Evolutionary conservation across 306 rosid species (phyloP).

Genomic region (Adenanthera pavonina): DNA sequence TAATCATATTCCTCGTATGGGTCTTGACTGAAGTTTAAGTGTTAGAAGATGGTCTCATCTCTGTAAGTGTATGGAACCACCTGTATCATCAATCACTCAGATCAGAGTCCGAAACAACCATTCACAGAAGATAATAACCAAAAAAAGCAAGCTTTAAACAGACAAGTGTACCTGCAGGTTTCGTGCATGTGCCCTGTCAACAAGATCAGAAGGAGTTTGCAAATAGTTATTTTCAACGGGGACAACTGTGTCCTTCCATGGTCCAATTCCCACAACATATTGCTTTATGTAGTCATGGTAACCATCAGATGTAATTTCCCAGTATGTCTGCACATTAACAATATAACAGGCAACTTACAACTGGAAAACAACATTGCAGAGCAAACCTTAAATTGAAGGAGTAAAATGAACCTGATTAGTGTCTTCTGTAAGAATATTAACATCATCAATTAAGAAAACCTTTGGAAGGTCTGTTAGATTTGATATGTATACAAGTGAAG

Average conservation of each 20-base stretch:
- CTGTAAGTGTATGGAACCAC: constrained; percentile 75
- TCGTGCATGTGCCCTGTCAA: constrained; percentile 65
- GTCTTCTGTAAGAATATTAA: constrained; percentile 61
- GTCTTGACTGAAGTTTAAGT: constrained; percentile 61
- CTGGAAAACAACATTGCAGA: too few relatives aligned
- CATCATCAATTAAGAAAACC: constrained; percentile 64
- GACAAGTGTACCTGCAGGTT: constrained; percentile 58
- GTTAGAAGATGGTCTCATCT: constrained; percentile 63
- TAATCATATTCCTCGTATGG: constrained; percentile 60
- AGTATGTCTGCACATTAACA: constrained; percentile 60
- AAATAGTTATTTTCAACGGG: constrained; percentile 52
- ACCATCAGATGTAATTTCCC: constrained; percentile 70
- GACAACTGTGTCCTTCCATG: constrained; percentile 79
- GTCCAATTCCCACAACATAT: constrained; percentile 80
- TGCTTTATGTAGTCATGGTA: constrained; percentile 61
- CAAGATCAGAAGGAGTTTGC: constrained; percentile 66
- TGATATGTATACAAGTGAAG: constrained; percentile 60
- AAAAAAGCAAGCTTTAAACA: not conserved
- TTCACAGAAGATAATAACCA: not conserved
- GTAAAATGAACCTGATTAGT: constrained; percentile 67
- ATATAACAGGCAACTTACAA: not conserved
- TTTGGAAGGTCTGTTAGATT: constrained; percentile 71
- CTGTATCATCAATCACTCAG: constrained; percentile 39
- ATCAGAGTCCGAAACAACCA: not conserved
- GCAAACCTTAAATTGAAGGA: too few relatives aligned